Conservation (phyloP, 768 basidiomycete genomes). For the Amanita brunnescens region DNA sequence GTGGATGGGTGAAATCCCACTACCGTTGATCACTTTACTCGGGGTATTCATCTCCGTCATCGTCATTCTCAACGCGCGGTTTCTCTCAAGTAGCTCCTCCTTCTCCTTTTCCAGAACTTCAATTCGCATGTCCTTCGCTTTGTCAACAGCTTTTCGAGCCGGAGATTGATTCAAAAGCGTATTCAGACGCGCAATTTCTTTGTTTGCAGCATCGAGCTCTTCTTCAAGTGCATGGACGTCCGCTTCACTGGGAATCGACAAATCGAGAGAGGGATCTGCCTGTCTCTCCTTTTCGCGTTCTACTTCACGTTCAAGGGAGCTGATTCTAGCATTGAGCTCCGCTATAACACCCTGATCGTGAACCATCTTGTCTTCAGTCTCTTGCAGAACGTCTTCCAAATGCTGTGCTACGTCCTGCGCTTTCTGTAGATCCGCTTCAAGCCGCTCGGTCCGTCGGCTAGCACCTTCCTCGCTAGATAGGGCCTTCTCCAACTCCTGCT, state of each 20-base stretch:
- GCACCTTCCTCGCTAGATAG: conserved; percentile 41
- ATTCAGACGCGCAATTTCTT: conserved; percentile 65
- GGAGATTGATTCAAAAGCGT: conserved; percentile 63
- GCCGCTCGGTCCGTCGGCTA: conserved; percentile 37
- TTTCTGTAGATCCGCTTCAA: conserved; percentile 44
- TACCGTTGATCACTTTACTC: conserved; percentile 41
- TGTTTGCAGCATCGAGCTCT: conserved; percentile 71
- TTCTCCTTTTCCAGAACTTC: conserved; percentile 70
- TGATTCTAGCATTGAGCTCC: conserved; percentile 41
- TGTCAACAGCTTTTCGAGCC: conserved; percentile 68
- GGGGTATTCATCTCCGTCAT: conserved; percentile 50
- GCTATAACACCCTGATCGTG: conserved; percentile 48
- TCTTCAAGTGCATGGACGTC: conserved; percentile 63
- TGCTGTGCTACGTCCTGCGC: conserved; percentile 51
- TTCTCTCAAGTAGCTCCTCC: conserved; percentile 65
- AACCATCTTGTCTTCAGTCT: conserved; percentile 62
- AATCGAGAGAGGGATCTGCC: conserved; percentile 16
- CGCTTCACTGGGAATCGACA: conserved; percentile 31
- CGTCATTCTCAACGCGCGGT: conserved; percentile 48
- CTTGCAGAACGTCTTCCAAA: conserved; percentile 70
- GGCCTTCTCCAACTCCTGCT: conserved; percentile 23
- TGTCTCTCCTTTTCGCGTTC: conserved; percentile 37
- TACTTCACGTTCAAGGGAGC: conserved; percentile 40
- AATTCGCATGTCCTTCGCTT: conserved; percentile 67
- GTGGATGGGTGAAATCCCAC: conserved; percentile 69